phyloP scores from a whole-genome alignment of 345 rosid genomes.

The Capsella bursapastoris region DNA sequence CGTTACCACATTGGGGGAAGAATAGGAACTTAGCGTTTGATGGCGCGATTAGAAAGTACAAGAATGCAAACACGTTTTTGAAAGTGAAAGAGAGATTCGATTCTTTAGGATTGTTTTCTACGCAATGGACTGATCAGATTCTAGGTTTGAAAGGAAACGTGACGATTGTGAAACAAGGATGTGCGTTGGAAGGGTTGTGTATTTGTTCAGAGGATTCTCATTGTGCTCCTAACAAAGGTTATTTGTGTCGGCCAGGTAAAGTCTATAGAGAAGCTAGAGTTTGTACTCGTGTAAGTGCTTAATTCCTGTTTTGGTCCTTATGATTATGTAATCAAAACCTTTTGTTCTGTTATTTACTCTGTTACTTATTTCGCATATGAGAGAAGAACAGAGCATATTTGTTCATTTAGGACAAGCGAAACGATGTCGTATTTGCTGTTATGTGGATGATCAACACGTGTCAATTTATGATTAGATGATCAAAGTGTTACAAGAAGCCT shows the following conservation, averaged over 20 bases:
- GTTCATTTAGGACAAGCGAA: neutral
- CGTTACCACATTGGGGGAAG: slow-evolving; percentile 83
- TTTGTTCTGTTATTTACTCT: too few species aligned
- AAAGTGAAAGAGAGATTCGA: slow-evolving; percentile 62
- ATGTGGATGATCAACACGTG: neutral
- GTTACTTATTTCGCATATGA: neutral
- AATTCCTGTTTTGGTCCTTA: neutral
- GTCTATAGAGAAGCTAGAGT: slow-evolving; percentile 58
- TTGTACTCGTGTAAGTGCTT: slow-evolving; percentile 38
- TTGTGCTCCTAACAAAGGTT: slow-evolving; percentile 71
- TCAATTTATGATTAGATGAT: neutral
- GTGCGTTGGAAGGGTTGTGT: slow-evolving; percentile 75
- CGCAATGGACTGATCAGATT: slow-evolving; percentile 70
- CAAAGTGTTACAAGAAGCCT: neutral
- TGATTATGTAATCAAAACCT: neutral
- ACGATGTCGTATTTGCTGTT: neutral
- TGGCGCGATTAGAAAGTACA: slow-evolving; percentile 61
- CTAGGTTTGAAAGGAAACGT: slow-evolving; percentile 56
- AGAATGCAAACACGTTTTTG: slow-evolving; percentile 49
- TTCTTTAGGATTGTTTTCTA: slow-evolving; percentile 73
- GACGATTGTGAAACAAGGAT: slow-evolving; percentile 52
- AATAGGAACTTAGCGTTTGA: slow-evolving; percentile 64
- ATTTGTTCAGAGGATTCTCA: slow-evolving; percentile 67
- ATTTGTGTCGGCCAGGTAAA: slow-evolving; percentile 65
- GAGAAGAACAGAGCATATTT: neutral